Percentiles rank a stretch among this genome's conserved stretches.
Conservation (phyloP, 2,329 filamentous ascomycete genomes). For the Aureobasidium sp. region DNA sequence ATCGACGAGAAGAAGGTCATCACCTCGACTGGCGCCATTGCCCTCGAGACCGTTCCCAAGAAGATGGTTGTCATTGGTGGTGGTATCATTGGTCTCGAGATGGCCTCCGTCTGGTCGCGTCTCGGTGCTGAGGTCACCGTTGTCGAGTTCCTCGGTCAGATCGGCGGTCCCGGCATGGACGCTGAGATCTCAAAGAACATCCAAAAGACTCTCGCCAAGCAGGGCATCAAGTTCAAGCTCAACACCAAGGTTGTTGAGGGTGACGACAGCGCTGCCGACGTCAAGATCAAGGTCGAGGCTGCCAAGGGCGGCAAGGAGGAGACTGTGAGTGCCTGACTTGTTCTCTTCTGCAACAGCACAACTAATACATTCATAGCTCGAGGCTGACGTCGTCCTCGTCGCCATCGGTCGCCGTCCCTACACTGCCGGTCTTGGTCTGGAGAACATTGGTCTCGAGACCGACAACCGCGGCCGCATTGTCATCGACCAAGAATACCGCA, state of each 20-base stretch:
- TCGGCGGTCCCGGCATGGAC: constrained; percentile 97
- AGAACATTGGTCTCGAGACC: constrained; percentile 85
- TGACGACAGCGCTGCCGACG: constrained; percentile 65
- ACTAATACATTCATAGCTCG: constrained; percentile 50
- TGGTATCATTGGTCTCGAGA: constrained; percentile 97
- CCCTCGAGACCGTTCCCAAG: constrained; percentile 84
- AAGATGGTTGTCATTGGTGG: constrained; percentile 96
- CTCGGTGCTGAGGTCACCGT: constrained; percentile 92
- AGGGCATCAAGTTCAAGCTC: constrained; percentile 97
- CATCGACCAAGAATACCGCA: constrained; percentile 98
- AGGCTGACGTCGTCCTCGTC: constrained; percentile 90
- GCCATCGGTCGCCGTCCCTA: constrained; percentile 95
- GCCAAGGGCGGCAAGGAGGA: constrained; percentile 96
- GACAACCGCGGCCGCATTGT: constrained; percentile 92
- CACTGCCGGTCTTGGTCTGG: constrained; percentile 81
- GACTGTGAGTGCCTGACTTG: constrained; percentile 51
- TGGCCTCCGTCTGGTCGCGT: constrained; percentile 94
- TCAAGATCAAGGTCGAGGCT: constrained; percentile 80
- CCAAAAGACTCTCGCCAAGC: constrained; percentile 90
- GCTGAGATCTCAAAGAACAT: constrained; percentile 80
- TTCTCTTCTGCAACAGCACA: background rate
- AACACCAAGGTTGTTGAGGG: constrained; percentile 89
- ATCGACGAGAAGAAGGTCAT: constrained; percentile 97
- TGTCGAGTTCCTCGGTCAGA: constrained; percentile 92
- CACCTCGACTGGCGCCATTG: constrained; percentile 89